These are phyloP conservation scores for Stipa capillata DNA, from an alignment of 176 grass and related monocot genomes.

Conservation along the genomic window DNA sequence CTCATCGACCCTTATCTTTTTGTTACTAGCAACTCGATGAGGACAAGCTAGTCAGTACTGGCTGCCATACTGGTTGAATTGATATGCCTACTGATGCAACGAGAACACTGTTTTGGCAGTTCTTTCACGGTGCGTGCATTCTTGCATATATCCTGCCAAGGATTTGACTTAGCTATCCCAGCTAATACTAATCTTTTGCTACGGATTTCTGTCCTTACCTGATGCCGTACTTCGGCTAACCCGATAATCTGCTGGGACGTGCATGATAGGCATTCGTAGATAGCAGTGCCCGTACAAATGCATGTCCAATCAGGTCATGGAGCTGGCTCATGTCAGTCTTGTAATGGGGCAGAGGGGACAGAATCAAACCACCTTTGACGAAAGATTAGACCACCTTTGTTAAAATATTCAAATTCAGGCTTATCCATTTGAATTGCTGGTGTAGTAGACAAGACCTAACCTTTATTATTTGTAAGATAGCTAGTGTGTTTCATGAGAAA, in stretches of 20 bases:
- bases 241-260: slow-evolving; percentile 1
- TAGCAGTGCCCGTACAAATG: not conserved
- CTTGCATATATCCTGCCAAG: not conserved
- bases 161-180: not conserved
- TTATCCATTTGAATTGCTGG: not conserved
- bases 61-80: slow-evolving; percentile 16
- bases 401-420: not conserved
- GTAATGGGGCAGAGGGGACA: not conserved
- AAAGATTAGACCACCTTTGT: not conserved
- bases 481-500: not conserved
- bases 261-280: not conserved
- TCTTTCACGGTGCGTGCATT: not conserved
- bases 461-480: not conserved
- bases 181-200: not conserved
- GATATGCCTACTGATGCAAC: slow-evolving; percentile 13
- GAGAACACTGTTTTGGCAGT: slow-evolving; percentile 15
- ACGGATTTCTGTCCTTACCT: not conserved
- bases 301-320: not conserved
- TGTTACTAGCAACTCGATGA: slow-evolving; percentile 26
- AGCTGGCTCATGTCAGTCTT: not conserved
- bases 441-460: not conserved
- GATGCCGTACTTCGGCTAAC: not conserved
- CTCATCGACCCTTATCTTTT: slow-evolving; percentile 7
- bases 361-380: not conserved
- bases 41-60: slow-evolving; percentile 5